Percentiles rank a stretch among this genome's conserved stretches.
Evolutionary conservation across 2,329 filamentous ascomycete genomes (phyloP).

Genomic region (Colletotrichum lini): DNA sequence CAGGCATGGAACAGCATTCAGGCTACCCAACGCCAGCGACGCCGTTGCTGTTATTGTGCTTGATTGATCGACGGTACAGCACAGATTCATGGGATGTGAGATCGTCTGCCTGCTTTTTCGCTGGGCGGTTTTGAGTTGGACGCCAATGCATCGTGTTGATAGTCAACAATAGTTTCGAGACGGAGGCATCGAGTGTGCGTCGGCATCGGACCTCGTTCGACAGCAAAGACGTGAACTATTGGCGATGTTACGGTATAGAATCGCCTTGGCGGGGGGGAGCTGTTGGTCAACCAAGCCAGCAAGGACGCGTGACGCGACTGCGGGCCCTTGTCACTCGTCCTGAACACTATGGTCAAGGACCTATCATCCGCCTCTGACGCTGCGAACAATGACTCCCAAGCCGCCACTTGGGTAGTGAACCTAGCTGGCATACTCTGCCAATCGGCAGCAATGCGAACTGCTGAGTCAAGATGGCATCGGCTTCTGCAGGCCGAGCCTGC

Average conservation of each 20-base stretch:
- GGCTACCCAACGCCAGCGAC: background rate
- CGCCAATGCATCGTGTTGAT: slow-evolving; percentile 7
- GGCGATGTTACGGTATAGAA: background rate
- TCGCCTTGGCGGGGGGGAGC: background rate
- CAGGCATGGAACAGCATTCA: background rate
- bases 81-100: slow-evolving; percentile 12
- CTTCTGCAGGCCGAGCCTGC: background rate
- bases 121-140: slow-evolving; percentile 8
- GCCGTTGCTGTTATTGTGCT: background rate
- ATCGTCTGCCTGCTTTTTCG: slow-evolving; percentile 17
- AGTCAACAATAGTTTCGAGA: background rate
- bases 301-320: background rate
- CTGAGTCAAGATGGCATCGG: background rate
- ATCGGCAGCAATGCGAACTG: background rate
- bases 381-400: background rate
- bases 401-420: background rate
- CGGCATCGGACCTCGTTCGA: background rate
- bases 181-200: background rate
- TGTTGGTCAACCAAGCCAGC: background rate
- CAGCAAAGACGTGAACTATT: background rate
- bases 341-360: background rate
- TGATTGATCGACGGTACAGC: slow-evolving; percentile 21
- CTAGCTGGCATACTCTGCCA: background rate
- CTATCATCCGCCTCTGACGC: background rate
- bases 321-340: background rate